These are phyloP conservation scores for Eucalyptus curtisii DNA, from an alignment of 345 rosid species.

Conservation along the genomic window DNA sequence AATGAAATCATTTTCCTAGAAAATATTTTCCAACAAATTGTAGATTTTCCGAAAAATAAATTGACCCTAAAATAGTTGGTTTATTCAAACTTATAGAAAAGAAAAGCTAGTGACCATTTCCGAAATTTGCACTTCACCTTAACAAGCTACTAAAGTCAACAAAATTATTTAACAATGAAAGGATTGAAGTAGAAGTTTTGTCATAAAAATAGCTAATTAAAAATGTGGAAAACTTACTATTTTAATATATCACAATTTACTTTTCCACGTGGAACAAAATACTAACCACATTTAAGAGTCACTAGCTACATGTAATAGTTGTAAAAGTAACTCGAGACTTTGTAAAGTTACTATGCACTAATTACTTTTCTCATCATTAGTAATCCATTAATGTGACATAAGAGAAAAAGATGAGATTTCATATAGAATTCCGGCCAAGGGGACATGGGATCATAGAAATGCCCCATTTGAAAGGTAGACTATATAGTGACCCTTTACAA, in stretches of 20 bases:
- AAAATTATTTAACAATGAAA: neutral
- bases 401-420: neutral
- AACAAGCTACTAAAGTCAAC: neutral
- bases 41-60: too few relatives aligned
- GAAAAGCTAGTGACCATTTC: neutral
- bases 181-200: neutral
- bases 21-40: too few relatives aligned
- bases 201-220: neutral
- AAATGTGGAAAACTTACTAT: neutral
- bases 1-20: too few relatives aligned
- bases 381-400: neutral
- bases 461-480: neutral
- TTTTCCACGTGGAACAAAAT: neutral
- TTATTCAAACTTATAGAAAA: neutral
- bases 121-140: neutral
- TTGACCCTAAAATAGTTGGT: neutral
- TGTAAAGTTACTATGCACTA: neutral
- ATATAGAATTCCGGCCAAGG: neutral
- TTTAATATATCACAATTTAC: neutral
- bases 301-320: neutral
- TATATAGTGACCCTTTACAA: neutral
- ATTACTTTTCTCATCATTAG: neutral
- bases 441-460: neutral
- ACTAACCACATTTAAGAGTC: neutral
- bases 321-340: neutral